Base-by-base conservation (phyloP, 1,139 yeast species). In the Scheffersomyces insectosa region DNA sequence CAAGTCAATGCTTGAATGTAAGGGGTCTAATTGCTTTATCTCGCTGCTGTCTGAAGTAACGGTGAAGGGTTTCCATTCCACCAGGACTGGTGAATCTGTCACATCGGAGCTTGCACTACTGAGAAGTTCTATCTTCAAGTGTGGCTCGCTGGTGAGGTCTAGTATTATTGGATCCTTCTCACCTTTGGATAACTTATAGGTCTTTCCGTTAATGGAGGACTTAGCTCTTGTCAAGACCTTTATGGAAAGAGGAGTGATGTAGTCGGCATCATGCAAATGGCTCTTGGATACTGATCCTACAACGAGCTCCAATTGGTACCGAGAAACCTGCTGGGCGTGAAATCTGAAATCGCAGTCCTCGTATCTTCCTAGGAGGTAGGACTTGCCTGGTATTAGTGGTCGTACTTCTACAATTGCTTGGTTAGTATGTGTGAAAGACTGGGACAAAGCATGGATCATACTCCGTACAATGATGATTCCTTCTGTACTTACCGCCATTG, bases 341-440 rank as follows among this genome's bases (percentile, higher is more conserved):
- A 31, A 31, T 5, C 34, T 15, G 29, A 28, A 16, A 20, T 31
- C 8, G 8, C 34, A 31, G n/a, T 54, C 50, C 12, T 49, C 50
- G 39, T 62, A 67, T 40, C 77, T 54, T 3, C 77, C 76, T 5
- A 70, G 39, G 11, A 48, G 43, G 43, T 66, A 67, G 27, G 50
- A 45, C 3, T 45, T 45, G 30, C 57, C 53, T 3, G 65, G 58
- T 25, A 43, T 37, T 20, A 65, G 47, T 36, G 44, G 42, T 38
- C 42, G 42, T n/a, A 42, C 33, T 29, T 39, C 42, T 39, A 13
- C 11, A 31, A 20, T 14, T 14, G 20, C 20, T 11, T 31, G 5
- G 20, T 15, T 31, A 31, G 11, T 31, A 20, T 13, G 3, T 4
- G 15, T 14, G 12, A 31, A 10, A 12, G 20, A 8, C 20, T 8